These are phyloP conservation scores for Agapanthus africanus DNA, from an alignment of 106 monocot genomes.

Conservation along the genomic window DNA sequence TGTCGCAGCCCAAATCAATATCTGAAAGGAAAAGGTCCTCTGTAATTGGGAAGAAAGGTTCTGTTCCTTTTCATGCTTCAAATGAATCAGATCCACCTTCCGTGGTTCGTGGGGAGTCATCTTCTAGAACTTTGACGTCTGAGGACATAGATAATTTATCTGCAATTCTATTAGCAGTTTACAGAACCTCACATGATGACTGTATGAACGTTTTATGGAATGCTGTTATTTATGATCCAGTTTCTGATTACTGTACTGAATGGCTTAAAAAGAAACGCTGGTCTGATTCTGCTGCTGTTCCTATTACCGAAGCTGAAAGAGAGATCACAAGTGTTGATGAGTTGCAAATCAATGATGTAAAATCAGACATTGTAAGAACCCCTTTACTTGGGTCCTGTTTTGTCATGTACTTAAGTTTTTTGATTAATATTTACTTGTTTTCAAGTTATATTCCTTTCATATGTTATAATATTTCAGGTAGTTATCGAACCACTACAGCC, in stretches of 20 bases:
- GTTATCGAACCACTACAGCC: constrained; percentile 3
- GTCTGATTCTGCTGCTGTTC: constrained; percentile 14
- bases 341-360: not conserved
- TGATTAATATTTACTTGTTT: not conserved
- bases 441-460: not conserved
- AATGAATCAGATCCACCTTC: constrained; percentile 15
- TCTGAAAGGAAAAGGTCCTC: constrained; percentile 19
- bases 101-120: not conserved
- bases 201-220: constrained; percentile 68
- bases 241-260: constrained; percentile 36
- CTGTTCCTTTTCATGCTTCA: constrained; percentile 5
- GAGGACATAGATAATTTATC: constrained; percentile 23
- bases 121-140: constrained; percentile 6
- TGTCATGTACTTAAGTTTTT: not conserved
- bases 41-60: constrained; percentile 11
- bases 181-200: constrained; percentile 49
- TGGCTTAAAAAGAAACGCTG: constrained; percentile 66
- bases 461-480: constrained; percentile 10
- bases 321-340: constrained; percentile 9
- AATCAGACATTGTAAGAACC: constrained; percentile 3
- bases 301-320: constrained; percentile 13
- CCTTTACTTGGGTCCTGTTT: not conserved
- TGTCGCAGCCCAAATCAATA: constrained; percentile 19
- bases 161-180: constrained; percentile 36
- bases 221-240: constrained; percentile 53